These are phyloP conservation scores for Backusella parvicylindrica DNA, from an alignment of 192 early-diverging fungal species.

Conservation along the genomic window DNA sequence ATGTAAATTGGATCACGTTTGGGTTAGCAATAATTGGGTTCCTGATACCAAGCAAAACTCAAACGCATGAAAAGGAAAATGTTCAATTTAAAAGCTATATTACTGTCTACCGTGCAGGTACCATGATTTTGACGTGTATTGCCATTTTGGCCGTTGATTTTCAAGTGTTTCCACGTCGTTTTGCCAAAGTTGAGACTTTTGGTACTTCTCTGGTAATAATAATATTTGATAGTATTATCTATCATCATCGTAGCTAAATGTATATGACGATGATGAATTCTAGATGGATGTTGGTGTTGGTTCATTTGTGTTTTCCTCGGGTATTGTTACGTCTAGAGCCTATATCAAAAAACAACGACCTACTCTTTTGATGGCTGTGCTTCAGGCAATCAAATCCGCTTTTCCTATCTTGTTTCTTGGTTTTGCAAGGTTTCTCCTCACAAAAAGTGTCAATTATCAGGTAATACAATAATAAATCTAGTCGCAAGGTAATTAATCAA, in stretches of 20 bases:
- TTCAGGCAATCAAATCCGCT: slow-evolving; percentile 47
- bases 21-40: background rate
- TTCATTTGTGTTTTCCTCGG: slow-evolving; percentile 89
- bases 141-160: slow-evolving; percentile 96
- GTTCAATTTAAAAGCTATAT: slow-evolving; percentile 41
- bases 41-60: background rate
- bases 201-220: slow-evolving; percentile 75
- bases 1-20: slow-evolving; percentile 8
- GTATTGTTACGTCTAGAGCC: slow-evolving; percentile 70
- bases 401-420: slow-evolving; percentile 76
- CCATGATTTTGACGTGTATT: slow-evolving; percentile 78
- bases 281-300: slow-evolving; percentile 96
- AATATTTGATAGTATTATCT: too few relatives aligned
- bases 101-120: slow-evolving; percentile 69
- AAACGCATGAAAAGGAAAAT: slow-evolving; percentile 10
- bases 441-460: slow-evolving; percentile 87
- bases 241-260: too few relatives aligned
- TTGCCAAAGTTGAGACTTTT: slow-evolving; percentile 89
- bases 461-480: too few relatives aligned
- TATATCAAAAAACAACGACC: slow-evolving; percentile 24
- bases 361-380: slow-evolving; percentile 18
- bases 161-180: slow-evolving; percentile 79
- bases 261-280: too few relatives aligned
- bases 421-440: slow-evolving; percentile 60
- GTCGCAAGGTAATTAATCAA: too few relatives aligned